These are phyloP conservation scores for Citropsis articulata DNA, from an alignment of 345 rosid genomes.

Conservation along the genomic window DNA sequence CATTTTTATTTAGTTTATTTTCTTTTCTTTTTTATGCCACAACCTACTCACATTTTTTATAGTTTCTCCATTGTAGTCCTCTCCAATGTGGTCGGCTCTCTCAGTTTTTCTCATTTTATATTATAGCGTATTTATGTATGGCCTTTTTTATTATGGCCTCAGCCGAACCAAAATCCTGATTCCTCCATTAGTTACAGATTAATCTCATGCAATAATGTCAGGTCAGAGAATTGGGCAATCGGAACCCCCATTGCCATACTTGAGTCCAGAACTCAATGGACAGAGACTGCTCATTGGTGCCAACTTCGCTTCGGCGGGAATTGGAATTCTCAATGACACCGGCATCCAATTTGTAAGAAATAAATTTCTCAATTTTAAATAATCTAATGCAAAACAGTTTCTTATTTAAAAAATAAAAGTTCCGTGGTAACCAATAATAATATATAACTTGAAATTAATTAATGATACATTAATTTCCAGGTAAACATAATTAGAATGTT, in stretches of 20 bases:
- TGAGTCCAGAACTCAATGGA: conserved; percentile 64
- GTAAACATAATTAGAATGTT: conserved; percentile 62
- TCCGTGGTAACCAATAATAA: neutral
- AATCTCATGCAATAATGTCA: conserved; percentile 10
- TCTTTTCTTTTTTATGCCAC: too few species aligned
- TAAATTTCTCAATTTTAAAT: neutral
- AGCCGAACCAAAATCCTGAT: too few species aligned
- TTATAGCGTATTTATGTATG: too few species aligned
- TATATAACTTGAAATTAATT: neutral
- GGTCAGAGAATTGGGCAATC: conserved; percentile 55
- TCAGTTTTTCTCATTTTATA: too few species aligned
- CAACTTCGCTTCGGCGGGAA: conserved; percentile 90
- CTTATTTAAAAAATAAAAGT: too few species aligned
- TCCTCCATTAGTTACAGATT: too few species aligned
- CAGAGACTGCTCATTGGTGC: conserved; percentile 64
- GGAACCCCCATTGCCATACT: conserved; percentile 58
- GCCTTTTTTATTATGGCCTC: too few species aligned
- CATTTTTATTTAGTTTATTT: too few species aligned
- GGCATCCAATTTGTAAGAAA: conserved; percentile 56
- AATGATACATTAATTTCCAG: conserved; percentile 27
- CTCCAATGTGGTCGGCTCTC: too few species aligned
- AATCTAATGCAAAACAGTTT: too few species aligned
- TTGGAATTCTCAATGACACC: conserved; percentile 71
- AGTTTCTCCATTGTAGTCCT: too few species aligned
- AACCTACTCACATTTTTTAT: too few species aligned